phyloP scores from a whole-genome alignment of 148 eudicot species.

The Silene latifolia region DNA sequence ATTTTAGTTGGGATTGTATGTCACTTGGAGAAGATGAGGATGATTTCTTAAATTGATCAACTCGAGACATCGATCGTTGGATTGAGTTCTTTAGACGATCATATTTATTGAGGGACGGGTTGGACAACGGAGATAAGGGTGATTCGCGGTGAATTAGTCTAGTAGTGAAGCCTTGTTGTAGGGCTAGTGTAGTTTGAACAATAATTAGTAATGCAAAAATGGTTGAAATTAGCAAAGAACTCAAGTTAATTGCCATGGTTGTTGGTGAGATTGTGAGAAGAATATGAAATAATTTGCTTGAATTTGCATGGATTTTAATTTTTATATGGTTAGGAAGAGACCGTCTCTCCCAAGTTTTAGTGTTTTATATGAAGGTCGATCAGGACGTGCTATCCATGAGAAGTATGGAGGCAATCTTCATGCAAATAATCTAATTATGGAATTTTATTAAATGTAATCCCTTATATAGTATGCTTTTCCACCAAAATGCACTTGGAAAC shows the following conservation, averaged over 20 bases:
- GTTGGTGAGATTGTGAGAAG: not conserved
- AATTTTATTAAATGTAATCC: too few relatives aligned
- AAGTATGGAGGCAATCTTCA: not conserved
- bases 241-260: constrained; percentile 13
- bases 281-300: not conserved
- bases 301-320: not conserved
- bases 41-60: not conserved
- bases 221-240: not conserved
- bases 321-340: too few relatives aligned
- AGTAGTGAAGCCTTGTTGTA: constrained; percentile 27
- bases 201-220: not conserved
- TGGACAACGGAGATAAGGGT: too few relatives aligned
- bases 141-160: constrained; percentile 49
- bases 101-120: constrained; percentile 3
- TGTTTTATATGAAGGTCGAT: too few relatives aligned
- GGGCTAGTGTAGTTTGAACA: not conserved
- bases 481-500: too few relatives aligned
- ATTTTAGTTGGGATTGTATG: constrained; percentile 15
- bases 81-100: constrained; percentile 26
- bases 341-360: too few relatives aligned
- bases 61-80: constrained; percentile 30
- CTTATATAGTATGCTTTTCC: too few relatives aligned
- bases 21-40: not conserved
- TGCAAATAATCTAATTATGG: not conserved
- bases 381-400: too few relatives aligned